Evolutionary conservation across 129 eudicot genomes (phyloP).

Genomic region (Solidago caesia): DNA sequence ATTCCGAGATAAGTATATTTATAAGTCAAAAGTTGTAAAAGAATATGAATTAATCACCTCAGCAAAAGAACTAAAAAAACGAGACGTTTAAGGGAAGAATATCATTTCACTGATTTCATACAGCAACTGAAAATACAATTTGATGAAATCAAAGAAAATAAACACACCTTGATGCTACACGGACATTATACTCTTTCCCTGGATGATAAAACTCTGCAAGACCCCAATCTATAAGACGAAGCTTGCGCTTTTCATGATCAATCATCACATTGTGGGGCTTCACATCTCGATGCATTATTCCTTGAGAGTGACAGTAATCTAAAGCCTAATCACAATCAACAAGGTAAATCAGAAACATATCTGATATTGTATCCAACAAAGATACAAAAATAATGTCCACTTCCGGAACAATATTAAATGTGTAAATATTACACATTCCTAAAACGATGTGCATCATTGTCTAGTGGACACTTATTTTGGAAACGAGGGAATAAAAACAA

Average conservation of each 20-base stretch:
- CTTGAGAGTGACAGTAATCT: conserved; percentile 92
- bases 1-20: background rate
- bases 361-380: background rate
- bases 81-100: background rate
- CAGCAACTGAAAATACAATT: background rate
- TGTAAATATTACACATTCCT: too few species aligned
- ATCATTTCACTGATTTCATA: background rate
- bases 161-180: conserved; percentile 87
- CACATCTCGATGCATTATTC: conserved; percentile 94
- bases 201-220: conserved; percentile 93
- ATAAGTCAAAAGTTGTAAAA: background rate
- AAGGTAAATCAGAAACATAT: background rate
- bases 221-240: conserved; percentile 92
- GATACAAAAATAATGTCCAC: background rate
- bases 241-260: conserved; percentile 89
- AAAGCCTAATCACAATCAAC: conserved; percentile 53
- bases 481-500: too few species aligned
- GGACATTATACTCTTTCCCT: conserved; percentile 86
- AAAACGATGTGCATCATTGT: too few species aligned
- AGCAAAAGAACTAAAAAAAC: background rate
- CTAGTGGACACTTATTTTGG: too few species aligned
- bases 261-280: conserved; percentile 95
- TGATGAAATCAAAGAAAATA: background rate
- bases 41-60: background rate
- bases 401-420: too few species aligned